Evolutionary conservation across 1,284 basidiomycete species (phyloP).

Genomic region (Puccinia novopanici): DNA sequence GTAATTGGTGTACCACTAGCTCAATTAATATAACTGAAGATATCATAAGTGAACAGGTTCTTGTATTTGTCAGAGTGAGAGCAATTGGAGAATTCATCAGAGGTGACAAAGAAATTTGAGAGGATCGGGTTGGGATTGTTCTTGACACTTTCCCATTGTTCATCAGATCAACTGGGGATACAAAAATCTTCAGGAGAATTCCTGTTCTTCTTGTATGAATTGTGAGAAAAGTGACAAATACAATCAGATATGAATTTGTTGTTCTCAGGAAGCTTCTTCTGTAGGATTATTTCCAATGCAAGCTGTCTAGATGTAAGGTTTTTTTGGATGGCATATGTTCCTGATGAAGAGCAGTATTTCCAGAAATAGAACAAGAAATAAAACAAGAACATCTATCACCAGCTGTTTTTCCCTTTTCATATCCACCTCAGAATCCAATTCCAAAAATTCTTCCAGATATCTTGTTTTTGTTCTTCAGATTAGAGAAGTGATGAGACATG

Average conservation of each 20-base stretch:
- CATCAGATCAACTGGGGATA: no score
- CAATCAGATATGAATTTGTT: neutral
- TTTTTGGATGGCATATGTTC: neutral
- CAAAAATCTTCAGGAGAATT: no score
- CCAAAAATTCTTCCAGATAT: neutral
- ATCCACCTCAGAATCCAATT: conserved; percentile 3
- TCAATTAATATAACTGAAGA: no score
- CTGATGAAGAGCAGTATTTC: neutral
- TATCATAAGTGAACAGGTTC: no score
- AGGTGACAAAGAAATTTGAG: no score
- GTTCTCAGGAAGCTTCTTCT: conserved; percentile 9
- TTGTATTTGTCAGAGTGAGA: no score
- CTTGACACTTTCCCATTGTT: no score
- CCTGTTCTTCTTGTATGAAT: no score
- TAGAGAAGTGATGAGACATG: neutral
- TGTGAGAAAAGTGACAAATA: neutral
- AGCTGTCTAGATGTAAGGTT: neutral
- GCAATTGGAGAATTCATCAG: no score
- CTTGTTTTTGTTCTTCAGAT: conserved; percentile 18
- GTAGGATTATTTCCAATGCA: neutral
- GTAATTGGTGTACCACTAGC: no score
- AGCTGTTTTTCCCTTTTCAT: neutral
- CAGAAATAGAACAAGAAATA: neutral
- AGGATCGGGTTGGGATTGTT: no score
- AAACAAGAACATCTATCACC: neutral